Evolutionary conservation across 176 grass and related monocot genomes (phyloP).

Genomic region (Oryza nivara): DNA sequence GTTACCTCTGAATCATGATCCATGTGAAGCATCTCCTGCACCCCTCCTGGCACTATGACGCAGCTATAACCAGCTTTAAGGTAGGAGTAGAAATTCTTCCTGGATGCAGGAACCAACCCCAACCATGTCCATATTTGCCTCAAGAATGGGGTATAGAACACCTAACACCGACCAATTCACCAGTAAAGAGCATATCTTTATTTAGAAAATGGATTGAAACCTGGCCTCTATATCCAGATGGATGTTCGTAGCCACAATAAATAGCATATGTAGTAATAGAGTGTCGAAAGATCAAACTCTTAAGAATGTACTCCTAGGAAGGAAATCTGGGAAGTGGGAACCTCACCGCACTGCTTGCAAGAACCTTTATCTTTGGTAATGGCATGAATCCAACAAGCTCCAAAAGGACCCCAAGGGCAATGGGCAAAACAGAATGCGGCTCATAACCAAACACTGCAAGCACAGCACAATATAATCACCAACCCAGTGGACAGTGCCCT

Average conservation of each 20-base stretch:
- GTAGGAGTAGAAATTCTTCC: slow-evolving; percentile 75
- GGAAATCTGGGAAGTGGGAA: slow-evolving; percentile 9
- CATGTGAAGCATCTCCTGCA: slow-evolving; percentile 97
- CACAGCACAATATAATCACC: background rate
- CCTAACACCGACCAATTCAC: slow-evolving; percentile 46
- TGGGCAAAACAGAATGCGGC: slow-evolving; percentile 88
- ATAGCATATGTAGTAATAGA: too few relatives aligned
- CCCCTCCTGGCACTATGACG: slow-evolving; percentile 82
- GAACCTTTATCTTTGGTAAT: slow-evolving; percentile 65
- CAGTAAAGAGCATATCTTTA: slow-evolving; percentile 5
- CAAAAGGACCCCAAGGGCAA: slow-evolving; percentile 54
- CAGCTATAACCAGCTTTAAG: slow-evolving; percentile 76
- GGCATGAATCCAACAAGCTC: slow-evolving; percentile 81
- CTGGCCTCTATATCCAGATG: too few relatives aligned
- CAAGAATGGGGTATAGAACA: slow-evolving; percentile 94
- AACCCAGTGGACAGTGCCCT: background rate
- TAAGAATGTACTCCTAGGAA: background rate
- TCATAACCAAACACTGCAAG: slow-evolving; percentile 88
- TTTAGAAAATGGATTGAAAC: too few relatives aligned
- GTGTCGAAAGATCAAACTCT: background rate
- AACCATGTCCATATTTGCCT: slow-evolving; percentile 96
- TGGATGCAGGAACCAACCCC: slow-evolving; percentile 73
- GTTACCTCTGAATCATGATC: slow-evolving; percentile 78
- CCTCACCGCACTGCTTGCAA: slow-evolving; percentile 88
- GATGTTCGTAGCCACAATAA: too few relatives aligned